Evolutionary conservation across 306 rosid genomes (phyloP).

Genomic region (Prosopis cineraria): DNA sequence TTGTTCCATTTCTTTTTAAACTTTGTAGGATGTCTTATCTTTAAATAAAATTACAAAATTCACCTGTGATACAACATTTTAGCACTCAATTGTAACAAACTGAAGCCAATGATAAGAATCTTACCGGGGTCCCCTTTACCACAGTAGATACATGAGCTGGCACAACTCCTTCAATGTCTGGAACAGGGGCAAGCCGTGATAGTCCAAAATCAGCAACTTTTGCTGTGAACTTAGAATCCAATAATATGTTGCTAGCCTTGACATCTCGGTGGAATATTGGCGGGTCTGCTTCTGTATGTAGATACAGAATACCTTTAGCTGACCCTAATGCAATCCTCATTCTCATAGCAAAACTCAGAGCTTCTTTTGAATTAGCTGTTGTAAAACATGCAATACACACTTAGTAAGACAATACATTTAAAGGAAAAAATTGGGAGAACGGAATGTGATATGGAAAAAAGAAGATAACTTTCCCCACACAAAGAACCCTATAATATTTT

Average conservation of each 20-base stretch:
- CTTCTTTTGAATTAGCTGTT: conserved; percentile 57
- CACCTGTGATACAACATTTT: not conserved
- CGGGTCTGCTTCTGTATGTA: conserved; percentile 94
- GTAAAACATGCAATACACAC: conserved; percentile 25
- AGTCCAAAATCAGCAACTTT: conserved; percentile 99
- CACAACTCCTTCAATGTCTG: conserved; percentile 66
- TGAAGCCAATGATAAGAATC: conserved; percentile 29
- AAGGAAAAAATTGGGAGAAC: not conserved
- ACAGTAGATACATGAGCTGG: conserved; percentile 84
- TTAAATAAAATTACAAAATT: not conserved
- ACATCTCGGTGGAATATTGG: conserved; percentile 95
- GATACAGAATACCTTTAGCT: conserved; percentile 87
- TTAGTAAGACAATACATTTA: conserved; percentile 9
- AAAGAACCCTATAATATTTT: not conserved
- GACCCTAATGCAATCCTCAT: conserved; percentile 71
- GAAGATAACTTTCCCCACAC: not conserved
- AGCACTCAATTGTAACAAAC: not conserved
- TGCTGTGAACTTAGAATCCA: conserved; percentile 66
- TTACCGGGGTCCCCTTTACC: conserved; percentile 96
- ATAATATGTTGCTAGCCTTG: conserved; percentile 86
- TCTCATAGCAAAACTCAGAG: conserved; percentile 67
- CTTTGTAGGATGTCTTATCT: not conserved
- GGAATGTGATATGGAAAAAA: not conserved
- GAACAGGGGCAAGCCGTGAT: conserved; percentile 91
- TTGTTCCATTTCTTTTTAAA: conserved; percentile 6